Conservation (phyloP, 768 basidiomycete genomes). For the Tricholoma matsutake region DNA sequence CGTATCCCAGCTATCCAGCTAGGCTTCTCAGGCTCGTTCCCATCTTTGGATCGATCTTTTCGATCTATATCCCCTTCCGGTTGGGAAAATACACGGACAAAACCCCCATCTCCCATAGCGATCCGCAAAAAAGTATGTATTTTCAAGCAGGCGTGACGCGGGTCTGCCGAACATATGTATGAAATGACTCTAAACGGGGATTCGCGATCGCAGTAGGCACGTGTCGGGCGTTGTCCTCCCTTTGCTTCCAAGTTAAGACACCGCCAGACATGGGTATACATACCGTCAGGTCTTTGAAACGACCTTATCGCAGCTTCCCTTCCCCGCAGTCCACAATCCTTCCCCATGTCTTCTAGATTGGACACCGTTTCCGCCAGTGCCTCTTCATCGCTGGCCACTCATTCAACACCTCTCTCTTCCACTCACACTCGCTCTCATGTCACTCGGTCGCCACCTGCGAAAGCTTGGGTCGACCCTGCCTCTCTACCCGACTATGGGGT, state of each 20-base stretch:
- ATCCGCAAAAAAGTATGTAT: slow-evolving; percentile 39
- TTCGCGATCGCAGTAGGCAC: slow-evolving; percentile 16
- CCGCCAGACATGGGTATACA: slow-evolving; percentile 23
- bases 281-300: neutral
- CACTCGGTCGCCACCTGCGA: slow-evolving; percentile 25
- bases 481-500: slow-evolving; percentile 52
- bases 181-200: slow-evolving; percentile 20
- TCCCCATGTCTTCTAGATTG: slow-evolving; percentile 31
- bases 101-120: slow-evolving; percentile 27
- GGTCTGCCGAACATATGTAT: slow-evolving; percentile 12
- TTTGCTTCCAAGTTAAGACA: slow-evolving; percentile 24
- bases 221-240: slow-evolving; percentile 17
- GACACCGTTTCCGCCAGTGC: slow-evolving; percentile 23
- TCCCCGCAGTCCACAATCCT: slow-evolving; percentile 6
- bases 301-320: slow-evolving; percentile 1
- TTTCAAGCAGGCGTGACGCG: slow-evolving; percentile 21
- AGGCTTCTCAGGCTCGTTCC: too few species aligned
- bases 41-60: too few species aligned
- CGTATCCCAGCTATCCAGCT: too few species aligned
- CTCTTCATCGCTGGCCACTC: slow-evolving; percentile 20
- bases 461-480: slow-evolving; percentile 65
- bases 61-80: slow-evolving; percentile 15
- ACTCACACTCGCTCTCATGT: slow-evolving; percentile 16
- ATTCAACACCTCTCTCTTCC: slow-evolving; percentile 26
- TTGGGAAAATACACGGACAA: slow-evolving; percentile 18